Evolutionary conservation across 345 rosid species (phyloP).

Genomic region (Populus tremula): DNA sequence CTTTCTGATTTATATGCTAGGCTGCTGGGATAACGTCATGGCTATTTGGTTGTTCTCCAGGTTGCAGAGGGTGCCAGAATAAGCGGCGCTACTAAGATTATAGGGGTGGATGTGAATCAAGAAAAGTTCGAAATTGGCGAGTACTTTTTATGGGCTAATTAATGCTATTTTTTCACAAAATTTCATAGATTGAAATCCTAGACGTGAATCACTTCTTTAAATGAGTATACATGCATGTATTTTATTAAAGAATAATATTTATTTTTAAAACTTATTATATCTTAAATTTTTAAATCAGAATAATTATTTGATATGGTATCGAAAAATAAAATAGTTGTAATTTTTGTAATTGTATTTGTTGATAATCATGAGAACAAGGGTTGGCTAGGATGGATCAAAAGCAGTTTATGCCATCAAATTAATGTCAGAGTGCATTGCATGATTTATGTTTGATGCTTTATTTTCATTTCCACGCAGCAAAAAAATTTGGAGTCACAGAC

Average conservation of each 20-base stretch:
- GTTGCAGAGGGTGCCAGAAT: conserved; percentile 85
- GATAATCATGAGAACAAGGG: neutral
- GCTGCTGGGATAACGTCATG: neutral
- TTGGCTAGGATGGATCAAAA: neutral
- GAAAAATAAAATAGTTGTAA: no score
- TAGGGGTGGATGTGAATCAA: conserved; percentile 70
- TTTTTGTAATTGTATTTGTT: neutral
- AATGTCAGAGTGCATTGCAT: neutral
- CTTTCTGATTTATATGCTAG: neutral
- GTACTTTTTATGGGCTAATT: conserved; percentile 7
- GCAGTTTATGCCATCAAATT: neutral
- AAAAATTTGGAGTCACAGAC: conserved; percentile 71
- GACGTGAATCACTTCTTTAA: no score
- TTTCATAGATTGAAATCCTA: no score
- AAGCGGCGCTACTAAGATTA: conserved; percentile 72
- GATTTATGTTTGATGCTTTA: conserved; percentile 4
- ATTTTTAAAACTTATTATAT: no score
- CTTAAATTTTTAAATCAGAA: rapidly evolving
- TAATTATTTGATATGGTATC: no score
- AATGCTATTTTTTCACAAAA: neutral
- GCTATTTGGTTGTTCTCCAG: conserved; percentile 28
- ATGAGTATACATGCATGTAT: no score
- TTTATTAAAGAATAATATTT: no score
- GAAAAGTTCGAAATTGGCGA: conserved; percentile 67
- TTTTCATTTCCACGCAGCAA: conserved; percentile 34